These are phyloP conservation scores for Mariannaea sp. DNA, from an alignment of 2,329 filamentous ascomycete genomes.

Conservation along the genomic window DNA sequence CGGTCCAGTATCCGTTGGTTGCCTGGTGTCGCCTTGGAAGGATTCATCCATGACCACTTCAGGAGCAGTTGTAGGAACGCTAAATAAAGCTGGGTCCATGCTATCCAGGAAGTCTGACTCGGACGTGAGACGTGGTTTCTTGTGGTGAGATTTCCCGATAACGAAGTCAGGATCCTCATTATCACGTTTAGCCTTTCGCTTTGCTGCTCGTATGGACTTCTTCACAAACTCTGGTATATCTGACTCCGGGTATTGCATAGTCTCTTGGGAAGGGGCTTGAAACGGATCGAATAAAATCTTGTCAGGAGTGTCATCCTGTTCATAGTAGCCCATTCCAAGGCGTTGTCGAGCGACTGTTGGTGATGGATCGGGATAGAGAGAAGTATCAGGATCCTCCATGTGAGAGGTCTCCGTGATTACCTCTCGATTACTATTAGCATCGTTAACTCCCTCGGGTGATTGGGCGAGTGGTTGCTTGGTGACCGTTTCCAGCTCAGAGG, in stretches of 20 bases:
- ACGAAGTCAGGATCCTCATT: slow-evolving; percentile 61
- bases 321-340: slow-evolving; percentile 65
- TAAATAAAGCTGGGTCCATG: slow-evolving; percentile 60
- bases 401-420: slow-evolving; percentile 29
- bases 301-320: slow-evolving; percentile 61
- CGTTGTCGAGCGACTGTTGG: slow-evolving; percentile 49
- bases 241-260: slow-evolving; percentile 49
- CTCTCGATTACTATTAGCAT: slow-evolving; percentile 5
- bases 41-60: slow-evolving; percentile 30
- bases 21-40: slow-evolving; percentile 24
- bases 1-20: slow-evolving; percentile 19
- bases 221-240: slow-evolving; percentile 60
- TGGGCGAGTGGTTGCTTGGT: slow-evolving; percentile 12
- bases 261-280: slow-evolving; percentile 55
- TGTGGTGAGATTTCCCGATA: slow-evolving; percentile 49
- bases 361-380: slow-evolving; percentile 56
- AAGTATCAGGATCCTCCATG: slow-evolving; percentile 38
- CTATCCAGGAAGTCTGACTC: slow-evolving; percentile 44
- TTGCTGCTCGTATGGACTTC: slow-evolving; percentile 58
- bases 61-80: slow-evolving; percentile 21
- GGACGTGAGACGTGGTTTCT: slow-evolving; percentile 43
- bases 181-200: slow-evolving; percentile 57
- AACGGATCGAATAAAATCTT: slow-evolving; percentile 65
- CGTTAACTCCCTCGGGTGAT: slow-evolving; percentile 18
- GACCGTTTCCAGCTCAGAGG: slow-evolving; percentile 13